Percentiles rank a stretch among this genome's conserved stretches.
Conservation (phyloP, 305 asterid genomes). For the Andrographis paniculata region DNA sequence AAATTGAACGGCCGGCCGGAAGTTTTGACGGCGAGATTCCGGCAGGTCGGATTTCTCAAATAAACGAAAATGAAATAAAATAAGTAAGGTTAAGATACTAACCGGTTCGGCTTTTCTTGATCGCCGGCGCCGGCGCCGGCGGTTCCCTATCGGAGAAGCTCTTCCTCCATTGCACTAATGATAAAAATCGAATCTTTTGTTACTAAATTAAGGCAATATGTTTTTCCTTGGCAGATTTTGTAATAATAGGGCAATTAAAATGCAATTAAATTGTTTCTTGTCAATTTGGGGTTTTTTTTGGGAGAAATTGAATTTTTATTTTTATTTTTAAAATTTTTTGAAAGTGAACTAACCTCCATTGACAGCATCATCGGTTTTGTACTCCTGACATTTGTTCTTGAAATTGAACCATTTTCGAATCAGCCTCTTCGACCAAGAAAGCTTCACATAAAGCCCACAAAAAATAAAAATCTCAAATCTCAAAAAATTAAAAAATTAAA, state of each 20-base stretch:
- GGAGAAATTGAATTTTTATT: too few relatives aligned
- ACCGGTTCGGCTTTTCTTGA: slow-evolving; percentile 86
- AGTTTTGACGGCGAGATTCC: too few relatives aligned
- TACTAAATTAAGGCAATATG: too few relatives aligned
- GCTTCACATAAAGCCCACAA: slow-evolving; percentile 41
- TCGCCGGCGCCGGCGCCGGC: slow-evolving; percentile 40
- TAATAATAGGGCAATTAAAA: slow-evolving; percentile 12
- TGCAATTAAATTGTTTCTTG: slow-evolving; percentile 13
- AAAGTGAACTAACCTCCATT: slow-evolving; percentile 46
- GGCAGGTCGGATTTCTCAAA: too few relatives aligned
- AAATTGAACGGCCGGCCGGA: too few relatives aligned
- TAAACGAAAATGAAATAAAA: too few relatives aligned
- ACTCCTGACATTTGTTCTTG: slow-evolving; percentile 67
- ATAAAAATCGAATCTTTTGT: slow-evolving; percentile 13
- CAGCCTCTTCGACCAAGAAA: slow-evolving; percentile 88
- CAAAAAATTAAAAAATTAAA: slow-evolving; percentile 1
- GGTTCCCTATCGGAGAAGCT: slow-evolving; percentile 85
- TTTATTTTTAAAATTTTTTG: too few relatives aligned
- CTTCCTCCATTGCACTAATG: slow-evolving; percentile 66
- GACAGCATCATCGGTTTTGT: slow-evolving; percentile 58
- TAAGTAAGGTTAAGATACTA: too few relatives aligned
- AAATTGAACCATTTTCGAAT: slow-evolving; percentile 81
- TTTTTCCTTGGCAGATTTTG: neutral
- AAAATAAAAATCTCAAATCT: slow-evolving; percentile 14
- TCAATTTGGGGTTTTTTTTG: slow-evolving; percentile 2